A percentile compares a stretch with the other conserved stretches of the same genome.
phyloP scores from a whole-genome alignment of 495 filamentous ascomycete genomes.

The Pyrenopolyporus hunteri region DNA sequence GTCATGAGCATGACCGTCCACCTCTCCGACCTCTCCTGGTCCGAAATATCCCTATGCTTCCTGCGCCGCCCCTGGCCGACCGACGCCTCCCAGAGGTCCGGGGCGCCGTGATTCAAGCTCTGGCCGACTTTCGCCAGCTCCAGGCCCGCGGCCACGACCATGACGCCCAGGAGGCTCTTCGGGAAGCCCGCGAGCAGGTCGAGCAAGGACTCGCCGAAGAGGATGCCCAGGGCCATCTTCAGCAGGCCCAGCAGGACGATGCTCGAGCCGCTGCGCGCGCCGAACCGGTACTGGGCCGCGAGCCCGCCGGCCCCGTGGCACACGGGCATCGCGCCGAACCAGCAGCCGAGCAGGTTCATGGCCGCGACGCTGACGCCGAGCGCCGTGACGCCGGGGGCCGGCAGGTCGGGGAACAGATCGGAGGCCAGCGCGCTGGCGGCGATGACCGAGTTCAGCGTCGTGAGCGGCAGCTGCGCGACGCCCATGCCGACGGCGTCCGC shows the following conservation, averaged over 20 bases:
- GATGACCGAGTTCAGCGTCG: conserved; percentile 87
- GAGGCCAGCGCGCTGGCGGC: conserved; percentile 76
- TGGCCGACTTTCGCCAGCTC: conserved; percentile 86
- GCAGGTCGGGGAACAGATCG: conserved; percentile 73
- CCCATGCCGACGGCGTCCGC: conserved; percentile 59
- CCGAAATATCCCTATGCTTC: conserved; percentile 48
- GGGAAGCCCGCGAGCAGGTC: conserved; percentile 74
- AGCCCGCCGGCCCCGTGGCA: conserved; percentile 93
- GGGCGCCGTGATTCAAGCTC: conserved; percentile 74
- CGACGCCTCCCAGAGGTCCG: conserved; percentile 58
- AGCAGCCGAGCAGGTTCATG: conserved; percentile 86
- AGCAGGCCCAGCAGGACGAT: conserved; percentile 77
- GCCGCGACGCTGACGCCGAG: conserved; percentile 78
- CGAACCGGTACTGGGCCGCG: conserved; percentile 88
- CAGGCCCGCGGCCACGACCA: conserved; percentile 87
- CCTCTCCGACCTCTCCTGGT: conserved; percentile 68
- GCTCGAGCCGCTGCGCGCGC: conserved; percentile 83
- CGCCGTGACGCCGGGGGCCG: conserved; percentile 68
- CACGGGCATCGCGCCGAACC: conserved; percentile 94
- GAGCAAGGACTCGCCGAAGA: conserved; percentile 73
- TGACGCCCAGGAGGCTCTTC: conserved; percentile 73
- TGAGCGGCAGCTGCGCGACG: conserved; percentile 86
- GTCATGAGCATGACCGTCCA: conserved; percentile 92
- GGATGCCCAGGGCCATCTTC: conserved; percentile 76
- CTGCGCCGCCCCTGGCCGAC: conserved; percentile 21